Percentiles rank a stretch among this genome's conserved stretches.
Conservation (phyloP, 2,329 filamentous ascomycete genomes). For the Magnaporthiopsis incrustans region DNA sequence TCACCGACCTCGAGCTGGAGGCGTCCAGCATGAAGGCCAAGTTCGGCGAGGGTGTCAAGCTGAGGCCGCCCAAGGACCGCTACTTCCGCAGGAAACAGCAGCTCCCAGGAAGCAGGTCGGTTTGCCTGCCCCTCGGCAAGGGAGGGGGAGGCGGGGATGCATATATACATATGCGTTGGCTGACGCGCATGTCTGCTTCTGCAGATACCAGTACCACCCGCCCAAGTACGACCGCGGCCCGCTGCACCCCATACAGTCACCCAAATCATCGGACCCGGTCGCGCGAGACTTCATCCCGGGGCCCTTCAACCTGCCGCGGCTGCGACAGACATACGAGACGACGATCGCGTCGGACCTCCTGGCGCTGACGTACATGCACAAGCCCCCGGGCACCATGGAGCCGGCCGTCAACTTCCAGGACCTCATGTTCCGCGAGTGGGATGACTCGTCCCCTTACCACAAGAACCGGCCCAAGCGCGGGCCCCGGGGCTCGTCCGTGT, state of each 20-base stretch:
- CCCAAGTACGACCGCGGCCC: slow-evolving; percentile 94
- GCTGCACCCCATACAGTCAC: slow-evolving; percentile 85
- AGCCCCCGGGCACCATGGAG: slow-evolving; percentile 62
- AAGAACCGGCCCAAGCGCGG: slow-evolving; percentile 80
- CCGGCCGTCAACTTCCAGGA: slow-evolving; percentile 41
- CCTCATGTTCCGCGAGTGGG: slow-evolving; percentile 69
- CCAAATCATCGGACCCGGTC: slow-evolving; percentile 74
- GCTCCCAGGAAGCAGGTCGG: slow-evolving; percentile 41
- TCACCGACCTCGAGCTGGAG: slow-evolving; percentile 42
- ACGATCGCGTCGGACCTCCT: slow-evolving; percentile 84
- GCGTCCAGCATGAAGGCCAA: slow-evolving; percentile 38
- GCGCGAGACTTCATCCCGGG: slow-evolving; percentile 86
- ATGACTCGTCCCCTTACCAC: slow-evolving; percentile 87
- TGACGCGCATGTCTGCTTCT: slow-evolving; percentile 9
- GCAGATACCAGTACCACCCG: slow-evolving; percentile 87
- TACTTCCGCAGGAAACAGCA: slow-evolving; percentile 25
- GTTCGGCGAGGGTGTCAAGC: slow-evolving; percentile 30
- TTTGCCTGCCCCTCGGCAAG: too few relatives aligned
- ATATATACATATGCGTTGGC: not conserved
- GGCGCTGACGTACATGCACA: slow-evolving; percentile 81
- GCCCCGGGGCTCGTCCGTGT: slow-evolving; percentile 68
- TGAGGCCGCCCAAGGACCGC: slow-evolving; percentile 31
- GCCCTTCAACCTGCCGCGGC: slow-evolving; percentile 78
- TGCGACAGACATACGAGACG: slow-evolving; percentile 83
- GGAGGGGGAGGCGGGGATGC: too few relatives aligned